Evolutionary conservation across 305 asterid genomes (phyloP).

Genomic region (Fraxinus velutina): DNA sequence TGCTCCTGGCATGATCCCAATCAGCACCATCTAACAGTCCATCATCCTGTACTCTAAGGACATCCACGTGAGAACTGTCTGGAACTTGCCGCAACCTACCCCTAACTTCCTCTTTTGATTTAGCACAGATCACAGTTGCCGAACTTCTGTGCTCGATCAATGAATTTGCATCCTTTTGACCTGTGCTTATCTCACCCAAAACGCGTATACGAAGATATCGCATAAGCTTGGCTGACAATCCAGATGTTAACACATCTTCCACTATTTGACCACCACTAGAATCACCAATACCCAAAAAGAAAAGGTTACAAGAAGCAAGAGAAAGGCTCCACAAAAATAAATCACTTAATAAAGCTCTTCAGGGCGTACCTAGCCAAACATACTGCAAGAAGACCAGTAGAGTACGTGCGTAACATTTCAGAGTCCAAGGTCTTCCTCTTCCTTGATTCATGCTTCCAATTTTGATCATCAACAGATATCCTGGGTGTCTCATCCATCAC

Average conservation of each 20-base stretch:
- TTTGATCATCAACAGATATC: slow-evolving; percentile 53
- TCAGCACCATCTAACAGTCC: slow-evolving; percentile 41
- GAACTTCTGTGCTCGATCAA: slow-evolving; percentile 51
- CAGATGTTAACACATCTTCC: slow-evolving; percentile 91
- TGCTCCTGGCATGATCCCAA: slow-evolving; percentile 48
- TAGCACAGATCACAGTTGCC: slow-evolving; percentile 28
- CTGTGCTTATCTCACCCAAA: slow-evolving; percentile 62
- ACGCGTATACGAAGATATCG: slow-evolving; percentile 71
- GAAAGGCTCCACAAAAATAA: slow-evolving; percentile 10
- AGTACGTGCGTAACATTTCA: slow-evolving; percentile 78
- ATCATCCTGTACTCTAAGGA: slow-evolving; percentile 41
- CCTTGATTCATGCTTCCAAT: slow-evolving; percentile 64
- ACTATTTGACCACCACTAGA: slow-evolving; percentile 83
- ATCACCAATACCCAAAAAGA: slow-evolving; percentile 14
- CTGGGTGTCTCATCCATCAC: slow-evolving; percentile 68
- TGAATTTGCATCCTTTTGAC: slow-evolving; percentile 58
- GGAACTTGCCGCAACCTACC: slow-evolving; percentile 51
- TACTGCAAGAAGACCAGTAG: slow-evolving; percentile 88
- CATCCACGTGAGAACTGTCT: slow-evolving; percentile 59
- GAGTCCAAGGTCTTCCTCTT: slow-evolving; percentile 57
- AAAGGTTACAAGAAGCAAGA: not conserved
- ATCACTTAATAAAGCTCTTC: slow-evolving; percentile 7
- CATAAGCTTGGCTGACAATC: slow-evolving; percentile 87
- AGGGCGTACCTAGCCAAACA: slow-evolving; percentile 66
- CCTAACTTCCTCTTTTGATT: slow-evolving; percentile 65